Percentiles rank a stretch among this genome's conserved stretches.
These are phyloP conservation scores for Alternaria postmessia DNA, from an alignment of 2,329 filamentous ascomycete species.

Conservation along the genomic window DNA sequence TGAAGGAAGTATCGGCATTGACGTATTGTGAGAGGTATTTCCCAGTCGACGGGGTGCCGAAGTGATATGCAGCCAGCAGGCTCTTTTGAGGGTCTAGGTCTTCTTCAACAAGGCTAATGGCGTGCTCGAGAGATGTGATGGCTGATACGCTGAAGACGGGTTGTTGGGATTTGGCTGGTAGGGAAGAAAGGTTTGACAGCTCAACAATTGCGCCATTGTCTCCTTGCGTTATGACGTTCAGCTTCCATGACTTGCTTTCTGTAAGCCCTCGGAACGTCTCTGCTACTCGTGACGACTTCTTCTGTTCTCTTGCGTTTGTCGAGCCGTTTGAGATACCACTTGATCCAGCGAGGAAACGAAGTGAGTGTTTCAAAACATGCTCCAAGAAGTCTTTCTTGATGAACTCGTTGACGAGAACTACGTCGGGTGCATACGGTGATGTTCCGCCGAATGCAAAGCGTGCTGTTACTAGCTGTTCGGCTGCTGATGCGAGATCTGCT, in stretches of 20 bases:
- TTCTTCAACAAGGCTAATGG: slow-evolving; percentile 57
- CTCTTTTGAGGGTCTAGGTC: slow-evolving; percentile 31
- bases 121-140: slow-evolving; percentile 63
- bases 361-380: slow-evolving; percentile 54
- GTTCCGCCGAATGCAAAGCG: slow-evolving; percentile 64
- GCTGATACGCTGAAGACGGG: slow-evolving; percentile 57
- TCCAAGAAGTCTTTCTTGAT: slow-evolving; percentile 63
- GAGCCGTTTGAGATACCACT: slow-evolving; percentile 19
- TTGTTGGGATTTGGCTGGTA: slow-evolving; percentile 51
- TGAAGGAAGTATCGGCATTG: slow-evolving; percentile 58
- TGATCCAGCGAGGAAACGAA: slow-evolving; percentile 36
- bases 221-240: slow-evolving; percentile 34
- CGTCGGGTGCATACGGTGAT: slow-evolving; percentile 68
- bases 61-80: slow-evolving; percentile 62
- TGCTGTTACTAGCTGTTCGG: slow-evolving; percentile 61
- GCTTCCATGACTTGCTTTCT: slow-evolving; percentile 29
- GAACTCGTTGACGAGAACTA: slow-evolving; percentile 72
- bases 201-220: slow-evolving; percentile 34
- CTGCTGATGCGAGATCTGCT: slow-evolving; percentile 63
- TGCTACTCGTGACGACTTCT: slow-evolving; percentile 18
- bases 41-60: slow-evolving; percentile 58
- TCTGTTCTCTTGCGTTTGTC: slow-evolving; percentile 14
- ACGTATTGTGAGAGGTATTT: slow-evolving; percentile 70
- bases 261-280: slow-evolving; percentile 19
- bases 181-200: slow-evolving; percentile 34